Conservation (phyloP, 1,139 yeast species). For the Saccharomyces hybrid region DNA sequence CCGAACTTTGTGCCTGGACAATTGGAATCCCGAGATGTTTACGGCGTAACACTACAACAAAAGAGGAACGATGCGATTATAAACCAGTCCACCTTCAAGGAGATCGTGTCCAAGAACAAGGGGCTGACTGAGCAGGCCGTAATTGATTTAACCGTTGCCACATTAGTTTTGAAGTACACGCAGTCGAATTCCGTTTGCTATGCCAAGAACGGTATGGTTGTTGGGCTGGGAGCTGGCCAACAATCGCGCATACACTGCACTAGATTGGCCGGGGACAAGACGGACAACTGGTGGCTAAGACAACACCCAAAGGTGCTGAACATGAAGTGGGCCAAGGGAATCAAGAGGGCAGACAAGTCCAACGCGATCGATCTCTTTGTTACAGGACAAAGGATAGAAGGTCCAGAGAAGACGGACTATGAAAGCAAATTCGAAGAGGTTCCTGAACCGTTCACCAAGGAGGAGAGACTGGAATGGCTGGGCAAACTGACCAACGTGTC, state of each 20-base stretch:
- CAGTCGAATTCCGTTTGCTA: constrained; percentile 97
- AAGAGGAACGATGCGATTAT: constrained; percentile 96
- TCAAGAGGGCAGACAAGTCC: constrained; percentile 96
- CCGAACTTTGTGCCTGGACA: constrained; percentile 82
- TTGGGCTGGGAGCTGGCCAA: constrained; percentile 98
- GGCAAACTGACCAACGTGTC: constrained; percentile 75
- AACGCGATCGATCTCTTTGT: constrained; percentile 94
- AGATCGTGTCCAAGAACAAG: constrained; percentile 82
- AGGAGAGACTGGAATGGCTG: constrained; percentile 86
- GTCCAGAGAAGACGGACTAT: constrained; percentile 89
- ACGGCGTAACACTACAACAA: constrained; percentile 90
- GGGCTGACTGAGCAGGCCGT: constrained; percentile 84
- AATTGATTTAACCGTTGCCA: constrained; percentile 90
- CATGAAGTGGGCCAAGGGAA: constrained; percentile 96
- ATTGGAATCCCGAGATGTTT: constrained; percentile 87
- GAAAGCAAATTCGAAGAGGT: constrained; percentile 77
- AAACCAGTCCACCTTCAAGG: constrained; percentile 80
- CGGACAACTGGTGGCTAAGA: constrained; percentile 99
- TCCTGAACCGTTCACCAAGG: constrained; percentile 74
- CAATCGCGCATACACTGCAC: constrained; percentile 99
- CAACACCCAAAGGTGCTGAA: constrained; percentile 91
- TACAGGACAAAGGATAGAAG: constrained; percentile 81
- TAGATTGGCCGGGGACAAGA: constrained; percentile 97
- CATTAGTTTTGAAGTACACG: constrained; percentile 93
- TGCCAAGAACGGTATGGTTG: constrained; percentile 97